A percentile compares a stretch with the other conserved stretches of the same genome.
Evolutionary conservation across 371 early-diverging fungal species (phyloP).

Genomic region (Actinomortierella ambigua): DNA sequence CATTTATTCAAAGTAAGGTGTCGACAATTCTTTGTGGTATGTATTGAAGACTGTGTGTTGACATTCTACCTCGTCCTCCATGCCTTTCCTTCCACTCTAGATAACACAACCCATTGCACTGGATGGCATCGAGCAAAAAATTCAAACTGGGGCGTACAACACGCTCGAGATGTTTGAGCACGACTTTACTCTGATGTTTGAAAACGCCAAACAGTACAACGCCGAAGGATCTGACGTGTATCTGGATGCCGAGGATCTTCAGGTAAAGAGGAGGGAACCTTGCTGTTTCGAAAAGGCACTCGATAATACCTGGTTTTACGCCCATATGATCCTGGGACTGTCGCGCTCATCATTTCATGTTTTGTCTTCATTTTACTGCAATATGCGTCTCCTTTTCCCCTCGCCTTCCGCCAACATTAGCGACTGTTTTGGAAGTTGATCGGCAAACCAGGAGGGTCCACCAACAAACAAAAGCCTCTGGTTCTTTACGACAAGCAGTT

Average conservation of each 20-base stretch:
- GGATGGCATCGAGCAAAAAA: slow-evolving; percentile 48
- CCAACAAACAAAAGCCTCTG: slow-evolving; percentile 14
- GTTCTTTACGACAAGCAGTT: slow-evolving; percentile 28
- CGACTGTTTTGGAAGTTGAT: slow-evolving; percentile 38
- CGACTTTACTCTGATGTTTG: slow-evolving; percentile 77
- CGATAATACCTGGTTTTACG: neutral
- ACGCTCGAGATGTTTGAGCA: slow-evolving; percentile 59
- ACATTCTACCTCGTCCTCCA: neutral
- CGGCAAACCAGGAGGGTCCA: slow-evolving; percentile 29
- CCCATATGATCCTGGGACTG: neutral
- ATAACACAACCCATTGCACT: slow-evolving; percentile 36
- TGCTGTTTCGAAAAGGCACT: neutral
- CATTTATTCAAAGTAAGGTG: slow-evolving; percentile 53
- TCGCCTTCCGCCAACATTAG: slow-evolving; percentile 5
- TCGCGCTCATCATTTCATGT: neutral
- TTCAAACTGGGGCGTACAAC: slow-evolving; percentile 56
- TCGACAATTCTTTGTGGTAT: too few relatives aligned
- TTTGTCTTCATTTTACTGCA: too few relatives aligned
- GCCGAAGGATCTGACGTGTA: slow-evolving; percentile 77
- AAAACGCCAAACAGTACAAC: slow-evolving; percentile 83
- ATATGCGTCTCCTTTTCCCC: neutral
- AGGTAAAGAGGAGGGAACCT: slow-evolving; percentile 39
- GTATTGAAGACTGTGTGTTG: neutral
- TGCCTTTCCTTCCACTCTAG: slow-evolving; percentile 4
- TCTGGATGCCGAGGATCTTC: slow-evolving; percentile 72